Percentiles rank a stretch among this genome's conserved stretches.
phyloP scores from a whole-genome alignment of 495 filamentous ascomycete genomes.

The Pyronema domesticum region DNA sequence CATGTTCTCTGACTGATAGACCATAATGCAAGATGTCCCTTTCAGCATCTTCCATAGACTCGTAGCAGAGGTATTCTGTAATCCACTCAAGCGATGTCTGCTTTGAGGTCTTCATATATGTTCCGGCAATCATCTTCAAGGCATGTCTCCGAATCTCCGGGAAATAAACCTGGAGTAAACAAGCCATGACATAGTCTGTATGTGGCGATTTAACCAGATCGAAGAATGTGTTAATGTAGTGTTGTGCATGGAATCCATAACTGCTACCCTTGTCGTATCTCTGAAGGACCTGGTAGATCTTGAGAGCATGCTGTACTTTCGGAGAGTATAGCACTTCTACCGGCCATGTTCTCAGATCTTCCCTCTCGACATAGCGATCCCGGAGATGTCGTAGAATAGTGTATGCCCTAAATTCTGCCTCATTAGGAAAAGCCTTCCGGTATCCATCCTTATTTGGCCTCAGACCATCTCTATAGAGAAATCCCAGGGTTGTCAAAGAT shows the following conservation, averaged over 20 bases:
- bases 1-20: conserved; percentile 9
- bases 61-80: conserved; percentile 15
- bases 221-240: conserved; percentile 58
- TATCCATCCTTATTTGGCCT: conserved; percentile 5
- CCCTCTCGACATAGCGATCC: conserved; percentile 56
- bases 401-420: conserved; percentile 80
- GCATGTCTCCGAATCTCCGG: conserved; percentile 59
- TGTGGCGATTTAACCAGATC: conserved; percentile 45
- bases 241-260: conserved; percentile 32
- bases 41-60: conserved; percentile 14
- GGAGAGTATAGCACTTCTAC: conserved; percentile 34
- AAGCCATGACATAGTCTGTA: conserved; percentile 81
- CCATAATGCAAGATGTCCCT: conserved; percentile 8
- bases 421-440: conserved; percentile 36
- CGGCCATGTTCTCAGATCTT: conserved; percentile 51
- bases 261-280: conserved; percentile 2
- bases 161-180: conserved; percentile 84
- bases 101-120: conserved; percentile 42
- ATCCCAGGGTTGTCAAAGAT: conserved; percentile 69
- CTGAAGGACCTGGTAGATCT: conserved; percentile 38
- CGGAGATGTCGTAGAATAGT: conserved; percentile 69
- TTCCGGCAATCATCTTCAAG: conserved; percentile 46
- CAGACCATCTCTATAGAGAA: conserved; percentile 57
- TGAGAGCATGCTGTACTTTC: conserved; percentile 47
- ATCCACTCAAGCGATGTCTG: conserved; percentile 29